Conservation (phyloP, 805 yeast genomes). For the Lachancea meyersii region DNA sequence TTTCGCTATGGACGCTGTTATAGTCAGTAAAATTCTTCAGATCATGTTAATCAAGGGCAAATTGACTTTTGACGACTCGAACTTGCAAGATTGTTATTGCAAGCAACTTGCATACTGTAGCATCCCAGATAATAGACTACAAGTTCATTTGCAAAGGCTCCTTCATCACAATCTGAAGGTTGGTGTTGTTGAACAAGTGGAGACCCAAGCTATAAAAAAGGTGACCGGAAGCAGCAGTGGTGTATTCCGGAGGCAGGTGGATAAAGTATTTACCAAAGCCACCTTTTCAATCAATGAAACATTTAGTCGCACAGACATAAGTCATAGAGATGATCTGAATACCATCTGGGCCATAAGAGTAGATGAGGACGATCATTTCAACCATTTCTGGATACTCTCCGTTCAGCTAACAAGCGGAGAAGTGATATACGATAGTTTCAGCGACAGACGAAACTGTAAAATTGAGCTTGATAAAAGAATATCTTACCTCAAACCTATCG, state of each 20-base stretch:
- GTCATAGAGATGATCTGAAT: constrained; percentile 22
- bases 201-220: constrained; percentile 68
- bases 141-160: constrained; percentile 68
- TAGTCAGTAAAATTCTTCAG: constrained; percentile 58
- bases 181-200: constrained; percentile 81
- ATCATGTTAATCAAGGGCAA: constrained; percentile 72
- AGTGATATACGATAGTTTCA: constrained; percentile 62
- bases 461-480: constrained; percentile 68
- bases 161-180: constrained; percentile 70
- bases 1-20: constrained; percentile 76
- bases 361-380: constrained; percentile 17
- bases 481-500: constrained; percentile 70
- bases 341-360: constrained; percentile 26
- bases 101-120: constrained; percentile 74
- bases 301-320: constrained; percentile 46
- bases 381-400: constrained; percentile 31
- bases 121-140: constrained; percentile 72
- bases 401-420: constrained; percentile 77
- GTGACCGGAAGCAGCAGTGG: constrained; percentile 42
- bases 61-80: constrained; percentile 43
- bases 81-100: constrained; percentile 44
- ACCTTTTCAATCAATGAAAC: constrained; percentile 48
- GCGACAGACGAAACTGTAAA: constrained; percentile 47
- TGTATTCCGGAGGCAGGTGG: constrained; percentile 61
- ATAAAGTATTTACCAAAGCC: constrained; percentile 72